Conservation (phyloP, 768 basidiomycete genomes). For the Kwoniella mangroviensis region DNA sequence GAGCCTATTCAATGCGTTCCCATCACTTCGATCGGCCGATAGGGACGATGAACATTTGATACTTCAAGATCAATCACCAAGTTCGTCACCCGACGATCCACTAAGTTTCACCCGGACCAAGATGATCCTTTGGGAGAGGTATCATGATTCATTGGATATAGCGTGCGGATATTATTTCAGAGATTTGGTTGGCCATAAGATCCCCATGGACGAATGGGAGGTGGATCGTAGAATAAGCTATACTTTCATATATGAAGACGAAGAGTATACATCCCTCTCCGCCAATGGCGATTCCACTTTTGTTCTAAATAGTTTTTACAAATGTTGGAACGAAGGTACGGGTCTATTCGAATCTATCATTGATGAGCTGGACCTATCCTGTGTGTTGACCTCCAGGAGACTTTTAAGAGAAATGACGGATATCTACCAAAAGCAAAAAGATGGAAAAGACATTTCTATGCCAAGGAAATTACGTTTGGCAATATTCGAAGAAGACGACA, state of each 20-base stretch:
- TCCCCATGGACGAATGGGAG: background rate
- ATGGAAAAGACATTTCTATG: background rate
- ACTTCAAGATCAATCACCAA: background rate
- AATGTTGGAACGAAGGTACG: background rate
- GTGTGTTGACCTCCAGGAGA: background rate
- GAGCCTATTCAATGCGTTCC: background rate
- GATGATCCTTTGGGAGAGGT: background rate
- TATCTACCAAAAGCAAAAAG: background rate
- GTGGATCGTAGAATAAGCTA: background rate
- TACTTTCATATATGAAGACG: background rate
- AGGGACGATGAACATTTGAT: background rate
- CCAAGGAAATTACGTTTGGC: background rate
- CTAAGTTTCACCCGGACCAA: background rate
- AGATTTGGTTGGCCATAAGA: background rate
- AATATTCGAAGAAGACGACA: background rate
- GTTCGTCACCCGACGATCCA: background rate
- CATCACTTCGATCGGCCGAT: background rate
- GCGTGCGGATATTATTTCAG: background rate
- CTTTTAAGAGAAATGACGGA: background rate
- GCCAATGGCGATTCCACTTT: background rate
- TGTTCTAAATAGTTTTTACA: background rate
- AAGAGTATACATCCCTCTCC: no score
- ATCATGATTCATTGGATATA: background rate
- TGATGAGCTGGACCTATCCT: background rate
- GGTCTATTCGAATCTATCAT: background rate